Evolutionary conservation across 108 stramenopile genomes (phyloP).

Genomic region (Cyclotella kingstonii): DNA sequence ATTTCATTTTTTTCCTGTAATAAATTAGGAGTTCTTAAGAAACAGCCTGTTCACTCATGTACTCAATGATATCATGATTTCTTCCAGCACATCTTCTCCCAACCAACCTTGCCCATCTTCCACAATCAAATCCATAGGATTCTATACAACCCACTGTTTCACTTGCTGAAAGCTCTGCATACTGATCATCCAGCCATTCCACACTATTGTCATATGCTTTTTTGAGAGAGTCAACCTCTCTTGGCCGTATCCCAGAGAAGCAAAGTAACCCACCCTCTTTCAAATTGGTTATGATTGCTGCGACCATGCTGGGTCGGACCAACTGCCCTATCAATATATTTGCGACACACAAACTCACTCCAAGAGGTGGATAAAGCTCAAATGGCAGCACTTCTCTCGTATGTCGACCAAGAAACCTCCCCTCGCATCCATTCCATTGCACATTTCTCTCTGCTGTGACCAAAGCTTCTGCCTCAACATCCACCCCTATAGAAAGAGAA

Average conservation of each 20-base stretch:
- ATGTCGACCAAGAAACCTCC: constrained; percentile 41
- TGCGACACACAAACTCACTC: constrained; percentile 46
- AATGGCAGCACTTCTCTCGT: constrained; percentile 48
- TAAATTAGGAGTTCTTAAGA: constrained; percentile 1
- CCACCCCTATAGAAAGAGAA: constrained; percentile 40
- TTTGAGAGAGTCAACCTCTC: constrained; percentile 49
- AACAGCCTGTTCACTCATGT: constrained; percentile 53
- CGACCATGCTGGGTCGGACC: constrained; percentile 51
- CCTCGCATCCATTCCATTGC: constrained; percentile 33
- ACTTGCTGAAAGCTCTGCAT: constrained; percentile 44
- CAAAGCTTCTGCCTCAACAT: constrained; percentile 59
- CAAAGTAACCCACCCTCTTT: constrained; percentile 38
- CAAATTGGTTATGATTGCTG: constrained; percentile 50
- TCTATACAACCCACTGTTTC: constrained; percentile 37
- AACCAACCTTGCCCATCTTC: constrained; percentile 47
- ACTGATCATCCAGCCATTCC: constrained; percentile 48
- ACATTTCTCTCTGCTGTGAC: constrained; percentile 48
- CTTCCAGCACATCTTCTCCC: constrained; percentile 29
- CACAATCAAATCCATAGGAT: constrained; percentile 55
- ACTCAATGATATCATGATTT: constrained; percentile 22
- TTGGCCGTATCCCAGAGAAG: constrained; percentile 50
- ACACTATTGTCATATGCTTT: constrained; percentile 38
- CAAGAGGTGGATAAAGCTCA: constrained; percentile 22
- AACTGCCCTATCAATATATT: constrained; percentile 58
- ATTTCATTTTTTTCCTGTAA: no score